Evolutionary conservation across 805 yeast genomes (phyloP), one percentile per base, ranked within the genome.

Genomic region (Kregervanrija pseudodelftensis): DNA sequence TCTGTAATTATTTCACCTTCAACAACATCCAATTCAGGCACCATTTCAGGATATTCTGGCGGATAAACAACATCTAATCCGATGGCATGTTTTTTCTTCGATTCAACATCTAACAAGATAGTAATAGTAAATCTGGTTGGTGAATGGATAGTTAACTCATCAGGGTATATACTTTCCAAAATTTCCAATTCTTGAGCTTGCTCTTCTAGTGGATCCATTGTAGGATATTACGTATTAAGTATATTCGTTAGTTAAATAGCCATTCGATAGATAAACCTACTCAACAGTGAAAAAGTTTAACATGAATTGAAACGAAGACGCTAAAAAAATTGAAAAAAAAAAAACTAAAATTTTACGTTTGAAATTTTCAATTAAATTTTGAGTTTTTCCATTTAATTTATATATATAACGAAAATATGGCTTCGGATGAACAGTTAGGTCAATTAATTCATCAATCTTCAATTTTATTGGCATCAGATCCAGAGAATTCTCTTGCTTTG

Each of bases 181-280:
- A 93, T 89, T 63, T 90, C 97, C 39, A 93, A 61, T 63, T 91
- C 99, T 65, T 91, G 96, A 30, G 59, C 63, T 60, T 91, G 97
- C 59, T 93, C 97, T 61, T 86, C 96, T 42, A 64, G 59, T 45
- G 81, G 42, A 34, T 50, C 51, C 53, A 50, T 49, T 11, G 28
- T 22, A 22, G 28, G 28, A 22, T 22, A 5, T 5, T 4, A 7
- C 7, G 28, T 22, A 2, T 22, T 22, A 8, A 22, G 7, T 5
- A 22, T 22, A 22, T 22, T 7, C 28, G 28, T 22, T 7, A 22
- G 28, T 22, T 22, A 22, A 22, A 22, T 22, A 22, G 28, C 28
- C 28, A 22, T 22, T 22, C 28, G 8, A 22, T 22, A 22, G 4
- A 22, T 22, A 7, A 22, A 22, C 7, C 8, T 2, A 22, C 28